Percentiles rank a stretch among this genome's conserved stretches.
These are phyloP conservation scores for Boletus subcaerulescens DNA, from an alignment of 768 basidiomycete species.

Conservation along the genomic window DNA sequence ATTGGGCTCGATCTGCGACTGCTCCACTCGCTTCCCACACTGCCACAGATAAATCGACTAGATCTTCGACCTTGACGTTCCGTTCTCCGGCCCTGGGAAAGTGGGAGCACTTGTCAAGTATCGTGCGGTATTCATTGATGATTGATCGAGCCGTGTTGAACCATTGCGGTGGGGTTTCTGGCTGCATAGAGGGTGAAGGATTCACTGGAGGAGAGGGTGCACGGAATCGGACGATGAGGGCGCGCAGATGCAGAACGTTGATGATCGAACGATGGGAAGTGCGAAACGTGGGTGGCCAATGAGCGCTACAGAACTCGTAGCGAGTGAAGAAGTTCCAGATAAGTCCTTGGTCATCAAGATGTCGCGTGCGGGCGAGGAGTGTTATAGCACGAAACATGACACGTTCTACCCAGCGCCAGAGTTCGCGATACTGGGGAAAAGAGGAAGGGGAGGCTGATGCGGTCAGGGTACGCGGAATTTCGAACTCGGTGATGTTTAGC, in stretches of 20 bases:
- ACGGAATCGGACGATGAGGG: constrained; percentile 55
- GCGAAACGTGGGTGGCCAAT: constrained; percentile 81
- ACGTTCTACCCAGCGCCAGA: constrained; percentile 84
- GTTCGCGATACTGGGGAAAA: constrained; percentile 71
- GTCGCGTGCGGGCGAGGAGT: constrained; percentile 49
- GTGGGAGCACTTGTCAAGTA: constrained; percentile 62
- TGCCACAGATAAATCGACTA: constrained; percentile 75
- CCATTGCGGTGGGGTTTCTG: constrained; percentile 50
- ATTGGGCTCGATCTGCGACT: constrained; percentile 59
- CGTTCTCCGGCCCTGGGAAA: constrained; percentile 83
- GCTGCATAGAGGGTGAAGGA: constrained; percentile 17
- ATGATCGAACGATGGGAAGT: constrained; percentile 72
- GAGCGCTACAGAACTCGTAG: constrained; percentile 57
- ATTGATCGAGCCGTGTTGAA: constrained; percentile 59
- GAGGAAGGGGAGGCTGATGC: constrained; percentile 36
- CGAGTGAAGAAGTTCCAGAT: constrained; percentile 64
- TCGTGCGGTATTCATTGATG: constrained; percentile 66
- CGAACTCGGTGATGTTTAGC: constrained; percentile 46
- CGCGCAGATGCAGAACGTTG: constrained; percentile 68
- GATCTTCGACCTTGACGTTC: constrained; percentile 77
- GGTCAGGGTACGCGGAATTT: constrained; percentile 39
- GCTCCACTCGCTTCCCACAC: constrained; percentile 78
- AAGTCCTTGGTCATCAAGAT: constrained; percentile 36
- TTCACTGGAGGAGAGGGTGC: constrained; percentile 12
- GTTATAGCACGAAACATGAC: constrained; percentile 79